Evolutionary conservation across 768 basidiomycete genomes (phyloP).

Genomic region (Serendipita indica): DNA sequence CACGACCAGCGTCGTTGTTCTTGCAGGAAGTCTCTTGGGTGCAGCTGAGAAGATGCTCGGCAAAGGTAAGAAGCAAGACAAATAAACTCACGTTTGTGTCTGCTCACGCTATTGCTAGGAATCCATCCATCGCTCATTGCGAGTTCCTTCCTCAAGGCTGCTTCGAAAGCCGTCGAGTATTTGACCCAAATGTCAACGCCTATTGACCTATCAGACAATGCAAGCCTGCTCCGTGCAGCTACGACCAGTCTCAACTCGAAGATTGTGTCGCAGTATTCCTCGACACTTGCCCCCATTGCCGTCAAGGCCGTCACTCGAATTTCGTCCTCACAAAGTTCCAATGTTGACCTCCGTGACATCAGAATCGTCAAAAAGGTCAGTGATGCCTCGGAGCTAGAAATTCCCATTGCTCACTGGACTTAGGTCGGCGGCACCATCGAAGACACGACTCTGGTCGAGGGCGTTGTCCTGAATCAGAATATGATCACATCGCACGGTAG

Average conservation of each 20-base stretch:
- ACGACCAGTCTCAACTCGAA: slow-evolving; percentile 95
- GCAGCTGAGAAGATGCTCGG: slow-evolving; percentile 94
- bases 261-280: slow-evolving; percentile 99
- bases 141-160: slow-evolving; percentile 87
- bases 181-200: slow-evolving; percentile 85
- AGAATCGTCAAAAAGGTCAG: slow-evolving; percentile 88
- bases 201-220: slow-evolving; percentile 77
- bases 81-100: background rate
- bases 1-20: slow-evolving; percentile 91
- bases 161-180: slow-evolving; percentile 84
- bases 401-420: background rate
- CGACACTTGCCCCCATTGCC: slow-evolving; percentile 94
- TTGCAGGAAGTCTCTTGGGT: slow-evolving; percentile 82
- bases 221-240: slow-evolving; percentile 77
- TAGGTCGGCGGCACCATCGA: slow-evolving; percentile 82
- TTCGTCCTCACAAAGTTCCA: slow-evolving; percentile 74
- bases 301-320: slow-evolving; percentile 92
- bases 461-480: slow-evolving; percentile 94
- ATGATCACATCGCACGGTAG: slow-evolving; percentile 83
- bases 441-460: slow-evolving; percentile 92
- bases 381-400: too few relatives aligned
- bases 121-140: slow-evolving; percentile 97
- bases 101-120: slow-evolving; percentile 20
- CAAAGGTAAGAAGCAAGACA: slow-evolving; percentile 40
- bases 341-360: slow-evolving; percentile 92